Base-by-base conservation (phyloP, 2,329 filamentous ascomycete genomes). In the Bisporella sp. region DNA sequence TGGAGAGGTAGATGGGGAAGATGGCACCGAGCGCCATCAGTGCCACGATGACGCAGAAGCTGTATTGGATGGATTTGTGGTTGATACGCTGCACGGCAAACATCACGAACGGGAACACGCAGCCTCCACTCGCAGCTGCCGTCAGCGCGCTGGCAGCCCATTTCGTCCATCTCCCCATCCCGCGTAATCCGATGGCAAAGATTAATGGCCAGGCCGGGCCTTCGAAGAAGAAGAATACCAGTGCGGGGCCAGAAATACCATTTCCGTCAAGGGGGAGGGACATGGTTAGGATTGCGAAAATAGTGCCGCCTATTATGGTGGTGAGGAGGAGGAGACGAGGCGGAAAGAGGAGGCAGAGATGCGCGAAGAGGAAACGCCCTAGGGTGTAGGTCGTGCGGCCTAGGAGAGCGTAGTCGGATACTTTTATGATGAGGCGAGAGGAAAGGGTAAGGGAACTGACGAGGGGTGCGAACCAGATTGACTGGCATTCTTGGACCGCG, bases 161-260 rank as follows among this genome's bases (percentile, higher is more conserved):
- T 69, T 95, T 95, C 4, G 86, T 90, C 57, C 88, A 78, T n/a
- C 79, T 77, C 0, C 89, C 89, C 45, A 95, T 79, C 1, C 89
- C 89, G 3, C 88, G 80, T 53, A 95, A 82, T 4, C 85, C 87
- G 8, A 93, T 76, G 4, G 87, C 82, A 57, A 90, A 89, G 53
- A 93, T 83, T 1, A 91, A 82, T 0, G 89, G 89, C 74, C 88
- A 95, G 59, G 88, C 80, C 47, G 89, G 87, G 0, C 84, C 87
- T 65, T 91, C 88, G 62, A 87, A 88, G 67, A 95, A 89, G 57
- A 89, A 83, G 56, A 87, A 85, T 30, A 91, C 60, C 39, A 84
- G 73, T 2, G 87, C 70, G 57, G 87, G 83, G n/a, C 80, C 72
- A 29, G 73, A 68, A 29, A 82, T 64, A 0, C 76, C 13, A n/a